Evolutionary conservation across 768 basidiomycete species (phyloP).

Genomic region (Lepiota subincarnata): DNA sequence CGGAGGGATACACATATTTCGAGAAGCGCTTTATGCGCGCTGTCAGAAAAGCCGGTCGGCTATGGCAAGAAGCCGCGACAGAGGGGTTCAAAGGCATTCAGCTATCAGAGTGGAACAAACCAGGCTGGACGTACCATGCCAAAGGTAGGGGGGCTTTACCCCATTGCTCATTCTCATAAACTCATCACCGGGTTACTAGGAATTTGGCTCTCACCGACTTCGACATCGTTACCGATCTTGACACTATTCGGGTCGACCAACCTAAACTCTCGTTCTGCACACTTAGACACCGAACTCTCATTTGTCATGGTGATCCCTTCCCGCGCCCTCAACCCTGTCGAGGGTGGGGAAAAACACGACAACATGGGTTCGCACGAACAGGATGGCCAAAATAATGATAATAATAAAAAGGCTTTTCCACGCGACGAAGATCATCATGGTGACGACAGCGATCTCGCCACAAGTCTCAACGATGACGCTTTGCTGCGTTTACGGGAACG

Average conservation of each 20-base stretch:
- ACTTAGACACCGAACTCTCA: slow-evolving; percentile 89
- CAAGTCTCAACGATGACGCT: not conserved
- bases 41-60: slow-evolving; percentile 43
- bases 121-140: slow-evolving; percentile 97
- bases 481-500: slow-evolving; percentile 32
- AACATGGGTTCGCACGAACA: not conserved
- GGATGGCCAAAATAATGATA: too few species aligned
- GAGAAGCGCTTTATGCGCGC: slow-evolving; percentile 81
- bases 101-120: slow-evolving; percentile 82
- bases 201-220: slow-evolving; percentile 73
- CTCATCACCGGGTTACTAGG: slow-evolving; percentile 41
- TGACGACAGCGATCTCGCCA: slow-evolving; percentile 15
- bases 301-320: slow-evolving; percentile 78
- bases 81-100: slow-evolving; percentile 47
- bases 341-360: not conserved
- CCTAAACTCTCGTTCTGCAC: slow-evolving; percentile 85
- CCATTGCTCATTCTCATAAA: not conserved
- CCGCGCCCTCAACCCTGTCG: not conserved
- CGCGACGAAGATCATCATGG: not conserved
- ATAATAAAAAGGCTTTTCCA: not conserved
- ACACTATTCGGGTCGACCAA: slow-evolving; percentile 96
- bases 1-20: slow-evolving; percentile 89
- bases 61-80: slow-evolving; percentile 26
- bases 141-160: slow-evolving; percentile 81
- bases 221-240: slow-evolving; percentile 49